These are phyloP conservation scores for Pestalotiopsis fici DNA, from an alignment of 2,329 filamentous ascomycete species.

Conservation along the genomic window DNA sequence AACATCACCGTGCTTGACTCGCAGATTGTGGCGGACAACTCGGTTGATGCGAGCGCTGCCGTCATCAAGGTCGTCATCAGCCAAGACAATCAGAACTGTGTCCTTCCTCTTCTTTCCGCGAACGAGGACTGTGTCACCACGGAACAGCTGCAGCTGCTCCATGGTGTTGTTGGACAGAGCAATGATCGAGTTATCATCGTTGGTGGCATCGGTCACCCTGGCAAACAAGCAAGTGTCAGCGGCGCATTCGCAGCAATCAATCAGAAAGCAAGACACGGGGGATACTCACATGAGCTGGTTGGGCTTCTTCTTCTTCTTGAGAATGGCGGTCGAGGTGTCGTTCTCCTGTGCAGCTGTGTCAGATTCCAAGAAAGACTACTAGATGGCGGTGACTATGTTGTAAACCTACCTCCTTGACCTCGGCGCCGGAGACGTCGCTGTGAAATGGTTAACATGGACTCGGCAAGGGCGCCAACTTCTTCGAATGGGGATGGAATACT, in stretches of 20 bases:
- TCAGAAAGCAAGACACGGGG: conserved; percentile 19
- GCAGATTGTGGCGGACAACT: conserved; percentile 96
- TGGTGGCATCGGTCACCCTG: conserved; percentile 96
- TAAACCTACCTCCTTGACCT: conserved; percentile 75
- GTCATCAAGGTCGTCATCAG: conserved; percentile 97
- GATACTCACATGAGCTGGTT: conserved; percentile 89
- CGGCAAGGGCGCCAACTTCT: background rate
- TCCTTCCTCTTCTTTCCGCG: conserved; percentile 99
- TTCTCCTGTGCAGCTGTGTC: conserved; percentile 62
- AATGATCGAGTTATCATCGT: conserved; percentile 99
- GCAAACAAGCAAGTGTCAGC: conserved; percentile 13
- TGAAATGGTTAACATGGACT: conserved; percentile 11
- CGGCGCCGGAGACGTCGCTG: conserved; percentile 87
- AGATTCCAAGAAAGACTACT: conserved; percentile 20
- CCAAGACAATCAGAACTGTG: conserved; percentile 94
- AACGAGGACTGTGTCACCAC: conserved; percentile 95
- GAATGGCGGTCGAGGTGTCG: conserved; percentile 91
- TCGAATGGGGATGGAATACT: conserved; percentile 36
- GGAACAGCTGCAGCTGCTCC: conserved; percentile 97
- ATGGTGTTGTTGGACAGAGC: conserved; percentile 98
- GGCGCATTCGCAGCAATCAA: background rate
- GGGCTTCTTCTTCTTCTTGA: conserved; percentile 99
- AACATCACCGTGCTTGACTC: conserved; percentile 97
- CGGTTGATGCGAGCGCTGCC: conserved; percentile 97
- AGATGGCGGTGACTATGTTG: conserved; percentile 15